Evolutionary conservation across 2,329 filamentous ascomycete genomes (phyloP).

Genomic region (Grosmannia clavigera): DNA sequence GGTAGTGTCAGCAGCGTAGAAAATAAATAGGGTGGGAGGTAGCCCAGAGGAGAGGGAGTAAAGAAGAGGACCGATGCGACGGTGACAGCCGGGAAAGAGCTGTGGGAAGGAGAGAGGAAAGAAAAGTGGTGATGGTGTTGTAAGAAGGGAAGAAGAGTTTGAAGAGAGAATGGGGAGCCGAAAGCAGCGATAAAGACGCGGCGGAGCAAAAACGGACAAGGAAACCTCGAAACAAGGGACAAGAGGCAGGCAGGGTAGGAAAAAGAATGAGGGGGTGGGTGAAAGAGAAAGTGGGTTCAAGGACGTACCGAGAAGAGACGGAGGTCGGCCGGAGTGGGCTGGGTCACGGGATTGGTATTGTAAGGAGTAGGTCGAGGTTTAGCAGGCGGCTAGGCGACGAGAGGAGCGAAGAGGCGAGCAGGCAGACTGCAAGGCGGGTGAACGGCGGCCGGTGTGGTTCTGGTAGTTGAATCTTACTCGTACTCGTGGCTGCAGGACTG

Average conservation of each 20-base stretch:
- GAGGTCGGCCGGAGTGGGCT: conserved; percentile 2
- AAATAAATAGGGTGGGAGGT: background rate
- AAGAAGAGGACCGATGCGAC: background rate
- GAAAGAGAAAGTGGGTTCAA: background rate
- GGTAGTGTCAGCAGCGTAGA: background rate
- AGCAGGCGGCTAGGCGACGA: background rate
- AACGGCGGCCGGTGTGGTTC: background rate
- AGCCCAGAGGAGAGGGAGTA: background rate
- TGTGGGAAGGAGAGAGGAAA: background rate
- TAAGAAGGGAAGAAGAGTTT: background rate
- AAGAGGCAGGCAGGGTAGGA: background rate
- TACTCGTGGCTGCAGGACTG: too few species aligned
- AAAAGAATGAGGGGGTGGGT: background rate
- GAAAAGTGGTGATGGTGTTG: background rate
- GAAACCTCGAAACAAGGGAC: conserved; percentile 1
- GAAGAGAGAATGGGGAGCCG: conserved; percentile 2
- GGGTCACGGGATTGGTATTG: background rate
- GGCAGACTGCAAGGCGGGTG: background rate
- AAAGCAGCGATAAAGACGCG: conserved; percentile 11
- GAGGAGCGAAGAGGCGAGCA: background rate
- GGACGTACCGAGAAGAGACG: conserved; percentile 4
- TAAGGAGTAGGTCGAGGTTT: background rate
- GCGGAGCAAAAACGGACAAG: background rate
- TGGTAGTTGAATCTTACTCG: too few species aligned
- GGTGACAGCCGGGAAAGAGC: conserved; percentile 5